Evolutionary conservation across 2,329 filamentous ascomycete genomes (phyloP).

Genomic region (Trichoderma afroharzianum): DNA sequence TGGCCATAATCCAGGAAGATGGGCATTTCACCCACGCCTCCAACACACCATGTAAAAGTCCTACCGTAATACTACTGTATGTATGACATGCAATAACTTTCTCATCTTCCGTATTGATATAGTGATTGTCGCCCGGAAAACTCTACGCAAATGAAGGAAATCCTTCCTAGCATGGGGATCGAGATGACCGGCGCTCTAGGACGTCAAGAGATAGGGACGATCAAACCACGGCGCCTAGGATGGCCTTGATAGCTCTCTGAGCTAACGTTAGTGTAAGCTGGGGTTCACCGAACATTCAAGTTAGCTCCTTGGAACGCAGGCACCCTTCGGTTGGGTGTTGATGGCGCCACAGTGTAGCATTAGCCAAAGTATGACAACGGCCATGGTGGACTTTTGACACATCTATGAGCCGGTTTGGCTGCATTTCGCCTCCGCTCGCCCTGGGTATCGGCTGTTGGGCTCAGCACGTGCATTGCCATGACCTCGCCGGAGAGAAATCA

Average conservation of each 20-base stretch:
- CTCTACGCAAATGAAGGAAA: neutral
- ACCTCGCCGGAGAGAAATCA: neutral
- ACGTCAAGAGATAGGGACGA: slow-evolving; percentile 12
- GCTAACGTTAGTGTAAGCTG: slow-evolving; percentile 10
- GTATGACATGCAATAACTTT: neutral
- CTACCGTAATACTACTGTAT: neutral
- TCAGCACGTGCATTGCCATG: neutral
- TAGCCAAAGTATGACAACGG: neutral
- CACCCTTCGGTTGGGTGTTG: neutral
- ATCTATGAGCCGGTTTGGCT: neutral
- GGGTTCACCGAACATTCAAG: slow-evolving; percentile 4
- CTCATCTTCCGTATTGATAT: neutral
- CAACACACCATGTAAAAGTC: neutral
- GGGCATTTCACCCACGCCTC: neutral
- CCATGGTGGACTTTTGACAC: neutral
- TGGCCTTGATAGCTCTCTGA: slow-evolving; percentile 1
- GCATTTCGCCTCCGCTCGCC: neutral
- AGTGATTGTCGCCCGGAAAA: neutral
- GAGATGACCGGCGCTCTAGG: slow-evolving; percentile 3
- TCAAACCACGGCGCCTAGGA: neutral
- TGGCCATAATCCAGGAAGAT: neutral
- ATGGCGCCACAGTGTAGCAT: slow-evolving; percentile 2
- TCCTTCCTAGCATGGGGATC: neutral
- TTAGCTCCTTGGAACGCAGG: neutral
- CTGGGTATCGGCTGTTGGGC: neutral